Conservation (phyloP, 441 rosid genomes). For the Viola pubescens region DNA sequence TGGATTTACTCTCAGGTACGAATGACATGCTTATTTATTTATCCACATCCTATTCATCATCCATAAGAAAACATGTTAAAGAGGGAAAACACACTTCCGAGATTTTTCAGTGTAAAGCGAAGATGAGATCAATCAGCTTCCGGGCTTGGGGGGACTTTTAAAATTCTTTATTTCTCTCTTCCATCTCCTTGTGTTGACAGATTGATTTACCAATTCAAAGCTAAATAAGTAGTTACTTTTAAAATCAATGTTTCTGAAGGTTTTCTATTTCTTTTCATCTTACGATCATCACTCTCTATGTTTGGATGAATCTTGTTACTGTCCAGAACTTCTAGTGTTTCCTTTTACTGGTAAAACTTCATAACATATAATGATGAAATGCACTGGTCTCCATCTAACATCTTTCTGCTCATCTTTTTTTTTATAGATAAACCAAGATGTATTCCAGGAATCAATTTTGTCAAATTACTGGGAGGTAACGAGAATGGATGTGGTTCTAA, state of each 20-base stretch:
- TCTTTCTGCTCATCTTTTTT: slow-evolving; percentile 9
- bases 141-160: not conserved
- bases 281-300: no score
- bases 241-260: not conserved
- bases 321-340: not conserved
- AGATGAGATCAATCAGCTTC: not conserved
- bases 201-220: not conserved
- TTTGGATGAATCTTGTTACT: no score
- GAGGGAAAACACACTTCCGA: not conserved
- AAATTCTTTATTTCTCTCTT: not conserved
- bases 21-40: not conserved
- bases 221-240: not conserved
- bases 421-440: slow-evolving; percentile 72
- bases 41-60: not conserved
- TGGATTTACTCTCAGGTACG: slow-evolving; percentile 70
- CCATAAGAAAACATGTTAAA: not conserved
- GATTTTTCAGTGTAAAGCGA: not conserved
- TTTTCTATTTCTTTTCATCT: not conserved
- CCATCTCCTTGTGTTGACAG: not conserved
- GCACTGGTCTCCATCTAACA: not conserved
- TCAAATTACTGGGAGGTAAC: slow-evolving; percentile 79
- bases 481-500: not conserved
- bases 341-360: not conserved
- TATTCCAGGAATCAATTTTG: slow-evolving; percentile 65
- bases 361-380: not conserved